Percentiles rank a stretch among this genome's conserved stretches.
These are phyloP conservation scores for Hirsutella thompsonii DNA, from an alignment of 2,329 filamentous ascomycete species.

Conservation along the genomic window DNA sequence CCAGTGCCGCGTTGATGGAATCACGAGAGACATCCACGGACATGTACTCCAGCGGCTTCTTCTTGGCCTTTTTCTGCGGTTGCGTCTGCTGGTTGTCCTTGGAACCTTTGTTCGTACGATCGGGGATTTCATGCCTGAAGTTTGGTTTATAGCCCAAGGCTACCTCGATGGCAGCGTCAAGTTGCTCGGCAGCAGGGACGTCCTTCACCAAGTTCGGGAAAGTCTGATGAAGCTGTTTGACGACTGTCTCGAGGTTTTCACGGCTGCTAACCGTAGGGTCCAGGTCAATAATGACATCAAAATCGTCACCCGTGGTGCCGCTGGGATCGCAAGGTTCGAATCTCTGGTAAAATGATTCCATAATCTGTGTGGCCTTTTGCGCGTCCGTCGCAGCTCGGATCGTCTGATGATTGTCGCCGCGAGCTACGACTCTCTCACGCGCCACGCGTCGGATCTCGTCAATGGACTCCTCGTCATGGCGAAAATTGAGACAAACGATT, in stretches of 20 bases:
- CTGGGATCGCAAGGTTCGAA: slow-evolving; percentile 67
- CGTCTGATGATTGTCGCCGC: slow-evolving; percentile 95
- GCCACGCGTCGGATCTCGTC: slow-evolving; percentile 64
- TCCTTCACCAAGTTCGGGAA: slow-evolving; percentile 66
- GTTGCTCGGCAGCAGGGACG: slow-evolving; percentile 57
- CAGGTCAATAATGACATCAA: slow-evolving; percentile 76
- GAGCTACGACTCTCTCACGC: slow-evolving; percentile 62
- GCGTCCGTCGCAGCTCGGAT: slow-evolving; percentile 72
- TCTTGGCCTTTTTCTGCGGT: slow-evolving; percentile 23
- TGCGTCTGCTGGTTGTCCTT: slow-evolving; percentile 12
- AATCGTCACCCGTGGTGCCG: slow-evolving; percentile 61
- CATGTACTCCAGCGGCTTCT: slow-evolving; percentile 43
- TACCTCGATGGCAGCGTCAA: slow-evolving; percentile 66
- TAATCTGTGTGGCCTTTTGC: slow-evolving; percentile 72
- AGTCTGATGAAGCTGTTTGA: slow-evolving; percentile 56
- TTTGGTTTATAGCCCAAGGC: slow-evolving; percentile 69
- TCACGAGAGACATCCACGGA: slow-evolving; percentile 31
- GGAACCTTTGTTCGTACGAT: slow-evolving; percentile 28
- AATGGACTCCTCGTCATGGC: slow-evolving; percentile 67
- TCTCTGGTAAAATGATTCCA: slow-evolving; percentile 83
- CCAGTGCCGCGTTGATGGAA: slow-evolving; percentile 41
- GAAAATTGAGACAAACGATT: slow-evolving; percentile 79
- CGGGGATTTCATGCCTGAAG: slow-evolving; percentile 61
- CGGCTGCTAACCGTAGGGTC: slow-evolving; percentile 68
- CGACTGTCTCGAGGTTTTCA: slow-evolving; percentile 69